Evolutionary conservation across 331 rosid species (phyloP).

Genomic region (Telfairia occidentalis): DNA sequence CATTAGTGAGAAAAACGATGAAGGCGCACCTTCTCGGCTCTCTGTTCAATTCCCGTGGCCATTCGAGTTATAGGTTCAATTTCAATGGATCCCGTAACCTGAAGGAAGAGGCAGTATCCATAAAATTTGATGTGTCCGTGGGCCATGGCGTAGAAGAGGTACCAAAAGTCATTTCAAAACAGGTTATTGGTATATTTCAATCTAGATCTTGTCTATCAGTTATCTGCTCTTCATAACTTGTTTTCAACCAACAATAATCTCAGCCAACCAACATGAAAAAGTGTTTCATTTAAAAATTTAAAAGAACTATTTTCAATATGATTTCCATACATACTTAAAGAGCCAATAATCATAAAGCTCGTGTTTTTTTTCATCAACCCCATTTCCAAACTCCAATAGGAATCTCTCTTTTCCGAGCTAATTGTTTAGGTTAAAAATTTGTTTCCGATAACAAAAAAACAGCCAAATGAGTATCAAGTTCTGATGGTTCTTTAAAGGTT

Average conservation of each 20-base stretch:
- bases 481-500: not conserved
- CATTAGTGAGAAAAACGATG: not conserved
- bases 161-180: not conserved
- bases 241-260: not conserved
- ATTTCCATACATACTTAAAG: not conserved
- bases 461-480: not conserved
- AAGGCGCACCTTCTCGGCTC: not conserved
- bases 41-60: not conserved
- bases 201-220: not conserved
- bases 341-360: not conserved
- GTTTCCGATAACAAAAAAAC: not conserved
- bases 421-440: not conserved
- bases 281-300: too few species aligned
- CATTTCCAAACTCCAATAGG: not conserved
- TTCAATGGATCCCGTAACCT: not conserved
- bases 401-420: not conserved
- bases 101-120: not conserved
- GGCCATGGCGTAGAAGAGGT: not conserved
- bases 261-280: not conserved
- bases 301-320: too few species aligned
- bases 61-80: not conserved
- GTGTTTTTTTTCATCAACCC: not conserved
- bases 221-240: not conserved
- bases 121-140: not conserved
- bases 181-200: not conserved